Base-by-base conservation (phyloP, 176 grass and related monocot genomes). In the Canna indica region DNA sequence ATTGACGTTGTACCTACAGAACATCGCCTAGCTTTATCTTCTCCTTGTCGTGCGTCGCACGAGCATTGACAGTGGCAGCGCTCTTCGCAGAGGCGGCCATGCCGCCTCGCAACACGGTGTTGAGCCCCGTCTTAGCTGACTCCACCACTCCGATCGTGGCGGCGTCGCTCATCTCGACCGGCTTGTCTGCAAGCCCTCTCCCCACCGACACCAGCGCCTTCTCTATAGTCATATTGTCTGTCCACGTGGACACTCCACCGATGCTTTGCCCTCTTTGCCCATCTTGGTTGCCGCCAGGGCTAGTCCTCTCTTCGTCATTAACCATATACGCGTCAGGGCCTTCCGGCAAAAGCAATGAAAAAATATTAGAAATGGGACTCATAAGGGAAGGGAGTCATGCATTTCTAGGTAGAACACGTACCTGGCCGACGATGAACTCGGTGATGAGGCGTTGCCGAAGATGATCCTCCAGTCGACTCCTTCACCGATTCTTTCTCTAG, bases 401-500 rank as follows among this genome's bases (percentile, higher is more conserved):
- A n/a, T n/a, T n/a, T n/a, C n/a, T n/a, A n/a, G n/a, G n/a, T n/a
- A n/a, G n/a, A n/a, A n/a, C n/a, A n/a, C n/a, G 2, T 79, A 86
- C 87, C 87, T 88, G 84, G 2, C 87, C 74, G 32, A 79, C 83
- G 56, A 90, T 64, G 83, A 85, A 95, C 86, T 95, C 90, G 22
- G 84, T 81, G 79, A 87, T 77, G 68, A 90, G 15, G 48, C 74
- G 77, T 16, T 76, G 79, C n/a, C n/a, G n/a, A n/a, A n/a, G n/a
- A n/a, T n/a, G n/a, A n/a, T n/a, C n/a, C n/a, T n/a, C n/a, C n/a
- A n/a, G n/a, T n/a, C n/a, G n/a, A n/a, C n/a, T n/a, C n/a, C n/a
- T n/a, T n/a, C n/a, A n/a, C n/a, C n/a, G n/a, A n/a, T n/a, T n/a
- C n/a, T n/a, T n/a, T n/a, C n/a, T n/a, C n/a, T n/a, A n/a, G n/a